These are phyloP conservation scores for Aspergillus sparsus DNA, from an alignment of 495 filamentous ascomycete species.

Conservation along the genomic window DNA sequence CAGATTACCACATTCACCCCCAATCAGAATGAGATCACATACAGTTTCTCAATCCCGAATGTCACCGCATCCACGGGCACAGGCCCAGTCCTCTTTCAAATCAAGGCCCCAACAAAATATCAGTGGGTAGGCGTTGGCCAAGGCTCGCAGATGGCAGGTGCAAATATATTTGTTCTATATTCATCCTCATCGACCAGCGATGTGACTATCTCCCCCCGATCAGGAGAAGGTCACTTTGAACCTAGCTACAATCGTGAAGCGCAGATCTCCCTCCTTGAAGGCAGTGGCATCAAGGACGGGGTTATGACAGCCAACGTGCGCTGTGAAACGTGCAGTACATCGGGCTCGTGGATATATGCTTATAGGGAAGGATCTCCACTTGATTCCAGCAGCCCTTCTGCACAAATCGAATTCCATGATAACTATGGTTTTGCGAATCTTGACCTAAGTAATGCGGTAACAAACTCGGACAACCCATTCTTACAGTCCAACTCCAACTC, in stretches of 20 bases:
- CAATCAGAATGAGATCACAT: conserved; percentile 30
- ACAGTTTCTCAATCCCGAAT: conserved; percentile 36
- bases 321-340: conserved; percentile 57
- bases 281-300: conserved; percentile 55
- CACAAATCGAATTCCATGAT: conserved; percentile 61
- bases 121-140: conserved; percentile 69
- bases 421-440: conserved; percentile 49
- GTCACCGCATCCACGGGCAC: conserved; percentile 30
- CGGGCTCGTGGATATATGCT: conserved; percentile 66
- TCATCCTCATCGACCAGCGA: conserved; percentile 45
- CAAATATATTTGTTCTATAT: conserved; percentile 72
- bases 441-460: conserved; percentile 52
- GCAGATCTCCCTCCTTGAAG: conserved; percentile 56
- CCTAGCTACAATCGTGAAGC: conserved; percentile 55
- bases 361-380: conserved; percentile 59
- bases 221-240: conserved; percentile 51
- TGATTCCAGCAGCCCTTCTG: conserved; percentile 49
- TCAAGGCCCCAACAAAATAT: conserved; percentile 58
- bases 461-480: conserved; percentile 62
- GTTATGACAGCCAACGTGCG: conserved; percentile 66
- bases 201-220: conserved; percentile 68
- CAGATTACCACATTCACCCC: conserved; percentile 34
- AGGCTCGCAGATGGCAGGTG: conserved; percentile 59
- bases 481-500: conserved; percentile 21
- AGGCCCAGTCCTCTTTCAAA: conserved; percentile 62